Evolutionary conservation across 768 basidiomycete genomes (phyloP).

Genomic region (Trametes elegans): DNA sequence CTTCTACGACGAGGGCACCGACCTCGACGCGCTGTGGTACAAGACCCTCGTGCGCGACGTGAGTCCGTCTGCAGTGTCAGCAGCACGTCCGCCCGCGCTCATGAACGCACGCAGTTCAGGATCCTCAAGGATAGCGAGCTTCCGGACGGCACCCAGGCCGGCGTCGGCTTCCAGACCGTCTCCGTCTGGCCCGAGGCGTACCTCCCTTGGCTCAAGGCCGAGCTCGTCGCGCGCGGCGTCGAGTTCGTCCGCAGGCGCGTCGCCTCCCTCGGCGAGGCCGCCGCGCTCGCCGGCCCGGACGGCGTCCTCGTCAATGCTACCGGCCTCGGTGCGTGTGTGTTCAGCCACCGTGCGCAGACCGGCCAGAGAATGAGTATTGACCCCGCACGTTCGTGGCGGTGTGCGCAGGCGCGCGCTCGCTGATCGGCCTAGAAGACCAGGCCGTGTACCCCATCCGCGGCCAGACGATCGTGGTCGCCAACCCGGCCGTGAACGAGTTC

Average conservation of each 20-base stretch:
- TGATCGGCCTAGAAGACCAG: constrained; percentile 81
- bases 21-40: constrained; percentile 37
- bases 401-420: constrained; percentile 58
- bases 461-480: constrained; percentile 75
- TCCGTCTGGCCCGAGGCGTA: constrained; percentile 52
- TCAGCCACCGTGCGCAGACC: not conserved
- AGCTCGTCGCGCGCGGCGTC: constrained; percentile 40
- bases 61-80: constrained; percentile 12
- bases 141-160: constrained; percentile 34
- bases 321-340: constrained; percentile 42
- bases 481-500: constrained; percentile 56
- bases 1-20: constrained; percentile 26
- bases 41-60: constrained; percentile 39
- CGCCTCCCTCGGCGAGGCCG: constrained; percentile 45
- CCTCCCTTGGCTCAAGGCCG: constrained; percentile 45
- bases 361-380: not conserved
- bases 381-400: not conserved
- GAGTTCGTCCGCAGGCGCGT: constrained; percentile 43
- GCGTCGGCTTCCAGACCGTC: constrained; percentile 45
- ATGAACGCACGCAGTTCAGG: constrained; percentile 29
- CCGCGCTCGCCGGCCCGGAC: constrained; percentile 34
- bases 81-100: not conserved
- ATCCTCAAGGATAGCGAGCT: constrained; percentile 34
- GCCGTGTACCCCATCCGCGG: constrained; percentile 76
- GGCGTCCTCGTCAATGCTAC: constrained; percentile 56